Base-by-base conservation (phyloP, 2,329 filamentous ascomycete genomes). In the Trichoderma arundinaceum region DNA sequence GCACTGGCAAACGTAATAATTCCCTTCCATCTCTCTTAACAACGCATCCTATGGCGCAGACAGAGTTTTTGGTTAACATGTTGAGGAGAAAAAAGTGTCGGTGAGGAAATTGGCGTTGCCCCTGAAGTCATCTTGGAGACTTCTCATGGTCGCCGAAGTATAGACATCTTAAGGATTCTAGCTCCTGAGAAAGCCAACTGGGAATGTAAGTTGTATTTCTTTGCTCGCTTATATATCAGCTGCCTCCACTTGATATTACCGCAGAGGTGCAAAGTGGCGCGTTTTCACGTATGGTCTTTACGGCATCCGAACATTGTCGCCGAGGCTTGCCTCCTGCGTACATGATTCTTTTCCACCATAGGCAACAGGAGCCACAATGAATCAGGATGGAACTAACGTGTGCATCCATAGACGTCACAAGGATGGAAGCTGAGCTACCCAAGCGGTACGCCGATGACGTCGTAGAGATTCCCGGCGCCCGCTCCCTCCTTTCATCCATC, bases 81-180 rank as follows among this genome's bases (percentile, higher is more conserved):
- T 54, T 53, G 35, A 15, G 54, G 15, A 33, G n/a, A 4, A 15
- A 10, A 32, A 72, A 92, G 90, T n/a, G 85, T 94, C 69, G 94
- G 91, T 57, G 84, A 86, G 9, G 92, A 97, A 75, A 90, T 98
- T 72, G 92, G 92, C 28, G 89, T 97, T 22, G 87, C 92, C 70
- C 91, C 92, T n/a, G 84, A 89, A 54, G 86, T 90, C 52, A 98
- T 99, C 72, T 85, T 98, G 32, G 86, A 92, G 72, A 96, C 92
- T 9, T 97, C 93, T 5, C 95, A 99, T 78, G 95, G 95, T 68
- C 88, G 94, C 67, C 84, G 95, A 66, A 92, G 89, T 70, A 97
- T 98, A 73, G 95, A 99, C 72, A 88, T 91, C 2, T 83, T 99
- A 66, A 86, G 86, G 75, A 81, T 94, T 33, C 86, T 97, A 66